These are phyloP conservation scores for Yamadazyma olivae DNA, from an alignment of 805 yeast genomes.

Conservation along the genomic window DNA sequence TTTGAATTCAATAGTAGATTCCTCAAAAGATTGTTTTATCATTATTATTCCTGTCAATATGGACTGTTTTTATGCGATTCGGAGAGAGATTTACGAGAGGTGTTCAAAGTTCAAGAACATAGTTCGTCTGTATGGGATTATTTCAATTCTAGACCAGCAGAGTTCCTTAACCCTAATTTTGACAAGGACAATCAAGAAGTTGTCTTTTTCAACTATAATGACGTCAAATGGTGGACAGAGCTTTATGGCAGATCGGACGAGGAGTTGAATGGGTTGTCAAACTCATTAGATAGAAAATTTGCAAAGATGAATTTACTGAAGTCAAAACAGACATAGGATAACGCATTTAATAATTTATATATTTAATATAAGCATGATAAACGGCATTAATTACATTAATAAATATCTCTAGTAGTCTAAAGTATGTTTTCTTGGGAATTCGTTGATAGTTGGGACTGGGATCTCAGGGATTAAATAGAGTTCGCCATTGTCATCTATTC, in stretches of 20 bases:
- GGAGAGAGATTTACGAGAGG: constrained; percentile 55
- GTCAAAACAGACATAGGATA: not conserved
- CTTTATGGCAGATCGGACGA: constrained; percentile 73
- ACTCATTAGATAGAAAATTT: constrained; percentile 38
- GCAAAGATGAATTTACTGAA: constrained; percentile 30
- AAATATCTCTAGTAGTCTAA: constrained; percentile 50
- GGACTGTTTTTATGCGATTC: constrained; percentile 82
- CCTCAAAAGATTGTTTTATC: constrained; percentile 79
- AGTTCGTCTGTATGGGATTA: constrained; percentile 94
- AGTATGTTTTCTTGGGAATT: constrained; percentile 55
- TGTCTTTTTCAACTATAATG: constrained; percentile 58
- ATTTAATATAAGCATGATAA: not conserved
- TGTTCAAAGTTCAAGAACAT: constrained; percentile 34
- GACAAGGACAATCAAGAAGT: constrained; percentile 27
- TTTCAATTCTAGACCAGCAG: constrained; percentile 69
- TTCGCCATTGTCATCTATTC: constrained; percentile 86
- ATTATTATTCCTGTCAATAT: constrained; percentile 89
- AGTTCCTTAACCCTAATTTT: constrained; percentile 60
- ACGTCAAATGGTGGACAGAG: constrained; percentile 87
- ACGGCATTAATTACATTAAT: not conserved
- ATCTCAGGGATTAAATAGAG: constrained; percentile 74
- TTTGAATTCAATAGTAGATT: constrained; percentile 92
- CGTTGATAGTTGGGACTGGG: constrained; percentile 64
- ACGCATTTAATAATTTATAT: not conserved
- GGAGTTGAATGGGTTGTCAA: constrained; percentile 42